Percentiles rank a stretch among this genome's conserved stretches.
Conservation (phyloP, 2,329 filamentous ascomycete species). For the Dactylonectria macrodidyma region DNA sequence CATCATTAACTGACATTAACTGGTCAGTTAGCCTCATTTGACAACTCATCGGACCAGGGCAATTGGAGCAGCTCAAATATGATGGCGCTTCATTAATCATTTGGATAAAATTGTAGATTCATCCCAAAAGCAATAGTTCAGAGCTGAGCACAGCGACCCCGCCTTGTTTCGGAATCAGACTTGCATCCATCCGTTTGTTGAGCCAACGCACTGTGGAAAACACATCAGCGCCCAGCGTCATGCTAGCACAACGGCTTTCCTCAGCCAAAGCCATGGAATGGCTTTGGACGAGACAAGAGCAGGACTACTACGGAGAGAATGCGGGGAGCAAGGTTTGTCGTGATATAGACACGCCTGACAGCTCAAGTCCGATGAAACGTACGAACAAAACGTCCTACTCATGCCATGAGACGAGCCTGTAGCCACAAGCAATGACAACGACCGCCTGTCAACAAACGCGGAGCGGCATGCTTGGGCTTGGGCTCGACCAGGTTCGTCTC, state of each 20-base stretch:
- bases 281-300: conserved; percentile 6
- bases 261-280: conserved; percentile 1
- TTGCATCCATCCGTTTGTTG: background rate
- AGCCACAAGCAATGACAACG: conserved; percentile 26
- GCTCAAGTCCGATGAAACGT: conserved; percentile 21
- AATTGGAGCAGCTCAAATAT: background rate
- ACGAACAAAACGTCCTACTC: conserved; percentile 7
- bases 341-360: conserved; percentile 8
- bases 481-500: conserved; percentile 32
- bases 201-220: conserved; percentile 2
- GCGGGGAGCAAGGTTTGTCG: background rate
- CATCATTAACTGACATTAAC: background rate
- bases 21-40: background rate
- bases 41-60: background rate
- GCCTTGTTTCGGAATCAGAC: background rate
- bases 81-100: background rate
- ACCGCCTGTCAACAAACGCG: conserved; percentile 21
- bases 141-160: background rate
- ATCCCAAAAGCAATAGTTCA: background rate
- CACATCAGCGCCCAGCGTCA: conserved; percentile 19
- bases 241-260: conserved; percentile 1
- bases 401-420: background rate
- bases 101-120: background rate
- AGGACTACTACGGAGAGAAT: background rate
- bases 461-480: conserved; percentile 10